These are phyloP conservation scores for Colletotrichum caudatum DNA, from an alignment of 2,329 filamentous ascomycete genomes.

Conservation along the genomic window DNA sequence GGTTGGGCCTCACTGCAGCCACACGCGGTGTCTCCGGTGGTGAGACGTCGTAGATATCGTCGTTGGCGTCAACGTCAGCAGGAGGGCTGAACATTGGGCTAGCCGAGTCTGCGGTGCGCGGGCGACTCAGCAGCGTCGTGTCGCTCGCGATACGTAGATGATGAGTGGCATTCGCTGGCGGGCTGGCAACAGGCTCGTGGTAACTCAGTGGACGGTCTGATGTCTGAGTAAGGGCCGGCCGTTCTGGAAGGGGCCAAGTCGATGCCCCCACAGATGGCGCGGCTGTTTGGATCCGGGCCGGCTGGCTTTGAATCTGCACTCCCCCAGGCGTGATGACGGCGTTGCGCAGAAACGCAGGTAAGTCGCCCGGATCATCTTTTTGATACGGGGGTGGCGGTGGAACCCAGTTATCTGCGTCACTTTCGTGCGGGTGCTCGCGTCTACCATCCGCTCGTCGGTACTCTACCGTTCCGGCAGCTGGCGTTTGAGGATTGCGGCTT, in stretches of 20 bases:
- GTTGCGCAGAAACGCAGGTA: slow-evolving; percentile 68
- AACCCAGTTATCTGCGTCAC: slow-evolving; percentile 89
- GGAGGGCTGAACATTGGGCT: slow-evolving; percentile 32
- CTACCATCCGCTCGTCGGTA: slow-evolving; percentile 78
- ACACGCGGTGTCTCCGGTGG: slow-evolving; percentile 57
- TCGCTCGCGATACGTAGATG: slow-evolving; percentile 41
- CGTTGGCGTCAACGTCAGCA: slow-evolving; percentile 48
- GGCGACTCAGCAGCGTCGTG: slow-evolving; percentile 28
- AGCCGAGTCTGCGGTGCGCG: slow-evolving; percentile 33
- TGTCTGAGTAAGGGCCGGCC: slow-evolving; percentile 23
- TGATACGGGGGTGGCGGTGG: slow-evolving; percentile 86
- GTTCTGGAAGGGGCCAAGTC: slow-evolving; percentile 35
- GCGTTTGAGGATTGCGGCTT: slow-evolving; percentile 70
- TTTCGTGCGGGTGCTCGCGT: slow-evolving; percentile 83
- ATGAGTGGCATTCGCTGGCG: slow-evolving; percentile 15
- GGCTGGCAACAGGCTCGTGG: slow-evolving; percentile 23
- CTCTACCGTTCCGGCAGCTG: slow-evolving; percentile 66
- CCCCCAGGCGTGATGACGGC: slow-evolving; percentile 55
- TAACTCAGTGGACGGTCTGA: slow-evolving; percentile 39
- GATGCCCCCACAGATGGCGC: slow-evolving; percentile 37
- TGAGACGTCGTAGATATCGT: slow-evolving; percentile 62
- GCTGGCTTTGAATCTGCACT: slow-evolving; percentile 44
- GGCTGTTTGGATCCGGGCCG: slow-evolving; percentile 43
- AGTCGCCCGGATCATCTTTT: slow-evolving; percentile 69
- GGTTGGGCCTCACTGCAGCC: slow-evolving; percentile 37